These are phyloP conservation scores for Vanderwaltozyma verrucispora DNA, from an alignment of 805 yeast genomes.

Conservation along the genomic window DNA sequence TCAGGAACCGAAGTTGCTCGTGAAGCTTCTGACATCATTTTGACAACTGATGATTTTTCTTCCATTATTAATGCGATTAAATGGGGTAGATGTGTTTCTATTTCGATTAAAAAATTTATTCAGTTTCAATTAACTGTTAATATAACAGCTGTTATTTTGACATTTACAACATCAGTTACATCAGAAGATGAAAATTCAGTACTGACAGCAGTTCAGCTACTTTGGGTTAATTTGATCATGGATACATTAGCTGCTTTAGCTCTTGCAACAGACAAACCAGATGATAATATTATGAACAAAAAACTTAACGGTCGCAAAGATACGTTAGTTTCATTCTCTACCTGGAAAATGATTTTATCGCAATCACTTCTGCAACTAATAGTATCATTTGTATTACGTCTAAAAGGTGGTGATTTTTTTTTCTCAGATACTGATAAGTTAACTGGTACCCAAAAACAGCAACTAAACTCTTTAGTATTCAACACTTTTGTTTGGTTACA, in stretches of 20 bases:
- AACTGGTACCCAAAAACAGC: slow-evolving; percentile 39
- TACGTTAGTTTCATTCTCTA: slow-evolving; percentile 76
- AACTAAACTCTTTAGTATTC: slow-evolving; percentile 78
- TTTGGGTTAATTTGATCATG: slow-evolving; percentile 98
- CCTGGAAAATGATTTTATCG: slow-evolving; percentile 98
- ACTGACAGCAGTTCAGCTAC: slow-evolving; percentile 89
- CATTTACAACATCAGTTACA: slow-evolving; percentile 90
- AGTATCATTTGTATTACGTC: slow-evolving; percentile 73
- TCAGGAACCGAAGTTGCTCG: slow-evolving; percentile 98
- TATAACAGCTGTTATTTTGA: slow-evolving; percentile 88
- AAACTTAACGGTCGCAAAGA: slow-evolving; percentile 75
- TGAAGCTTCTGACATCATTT: slow-evolving; percentile 88
- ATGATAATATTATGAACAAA: slow-evolving; percentile 63
- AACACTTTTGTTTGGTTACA: slow-evolving; percentile 98
- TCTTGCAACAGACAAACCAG: slow-evolving; percentile 94
- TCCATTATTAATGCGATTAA: slow-evolving; percentile 94
- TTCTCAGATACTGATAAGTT: slow-evolving; percentile 25
- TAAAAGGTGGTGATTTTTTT: slow-evolving; percentile 60
- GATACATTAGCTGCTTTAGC: slow-evolving; percentile 97
- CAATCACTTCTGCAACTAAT: slow-evolving; percentile 71
- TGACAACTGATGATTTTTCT: slow-evolving; percentile 89
- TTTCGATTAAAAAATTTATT: slow-evolving; percentile 87
- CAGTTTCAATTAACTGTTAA: slow-evolving; percentile 96
- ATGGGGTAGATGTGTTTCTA: slow-evolving; percentile 97
- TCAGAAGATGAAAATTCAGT: slow-evolving; percentile 73